Evolutionary conservation across 495 filamentous ascomycete genomes (phyloP).

Genomic region (Hyaloscypha finlandica): DNA sequence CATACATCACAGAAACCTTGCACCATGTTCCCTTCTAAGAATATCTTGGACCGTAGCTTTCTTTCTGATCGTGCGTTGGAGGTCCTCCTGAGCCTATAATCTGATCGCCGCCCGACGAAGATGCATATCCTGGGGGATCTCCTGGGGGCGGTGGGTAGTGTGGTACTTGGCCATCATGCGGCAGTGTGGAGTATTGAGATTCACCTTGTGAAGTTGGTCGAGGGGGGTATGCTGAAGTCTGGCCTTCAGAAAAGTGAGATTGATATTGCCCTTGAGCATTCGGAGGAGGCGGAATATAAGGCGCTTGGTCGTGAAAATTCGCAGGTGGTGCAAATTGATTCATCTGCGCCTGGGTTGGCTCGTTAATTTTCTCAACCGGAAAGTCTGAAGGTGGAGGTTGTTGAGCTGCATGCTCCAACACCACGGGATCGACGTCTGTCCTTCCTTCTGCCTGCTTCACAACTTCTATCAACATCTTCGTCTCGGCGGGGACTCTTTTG

Average conservation of each 20-base stretch:
- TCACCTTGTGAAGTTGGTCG: neutral
- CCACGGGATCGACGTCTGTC: conserved; percentile 37
- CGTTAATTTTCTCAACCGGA: conserved; percentile 45
- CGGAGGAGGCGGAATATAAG: neutral
- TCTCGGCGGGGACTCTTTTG: conserved; percentile 19
- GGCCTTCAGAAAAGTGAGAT: neutral
- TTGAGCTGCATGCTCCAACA: conserved; percentile 46
- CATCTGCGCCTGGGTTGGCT: conserved; percentile 21
- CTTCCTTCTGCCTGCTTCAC: conserved; percentile 27
- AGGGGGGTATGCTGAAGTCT: neutral
- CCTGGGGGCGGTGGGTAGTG: conserved; percentile 3
- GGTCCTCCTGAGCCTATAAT: neutral
- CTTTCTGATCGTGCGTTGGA: neutral
- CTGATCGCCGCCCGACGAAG: neutral
- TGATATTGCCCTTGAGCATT: neutral
- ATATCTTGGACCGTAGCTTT: neutral
- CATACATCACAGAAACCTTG: neutral
- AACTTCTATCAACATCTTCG: conserved; percentile 28
- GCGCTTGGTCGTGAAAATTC: conserved; percentile 5
- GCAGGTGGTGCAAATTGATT: conserved; percentile 16
- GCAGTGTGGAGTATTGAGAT: neutral
- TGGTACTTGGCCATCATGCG: neutral
- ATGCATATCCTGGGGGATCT: neutral
- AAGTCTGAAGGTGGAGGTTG: conserved; percentile 73
- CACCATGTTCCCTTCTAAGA: neutral